Percentiles rank a stretch among this genome's conserved stretches.
phyloP scores from a whole-genome alignment of 2,329 filamentous ascomycete genomes.

The Niveomyces coronatus region DNA sequence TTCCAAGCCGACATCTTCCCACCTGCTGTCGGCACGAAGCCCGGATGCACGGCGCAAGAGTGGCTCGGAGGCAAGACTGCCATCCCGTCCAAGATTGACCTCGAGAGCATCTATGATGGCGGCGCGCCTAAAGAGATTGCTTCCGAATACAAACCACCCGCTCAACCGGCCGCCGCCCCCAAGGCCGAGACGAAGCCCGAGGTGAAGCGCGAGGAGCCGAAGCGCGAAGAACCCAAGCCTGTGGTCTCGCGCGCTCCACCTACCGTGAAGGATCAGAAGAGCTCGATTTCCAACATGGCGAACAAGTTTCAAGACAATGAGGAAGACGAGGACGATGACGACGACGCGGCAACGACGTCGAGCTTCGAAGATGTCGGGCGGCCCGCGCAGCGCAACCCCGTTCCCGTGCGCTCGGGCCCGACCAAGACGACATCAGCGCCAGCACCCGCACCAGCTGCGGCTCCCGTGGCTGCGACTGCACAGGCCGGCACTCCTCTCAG shows the following conservation, averaged over 20 bases:
- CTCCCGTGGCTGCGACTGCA: slow-evolving; percentile 11
- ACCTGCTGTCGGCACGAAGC: slow-evolving; percentile 68
- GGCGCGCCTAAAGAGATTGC: slow-evolving; percentile 67
- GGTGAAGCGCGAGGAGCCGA: slow-evolving; percentile 32
- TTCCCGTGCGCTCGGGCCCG: slow-evolving; percentile 20
- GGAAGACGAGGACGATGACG: slow-evolving; percentile 53
- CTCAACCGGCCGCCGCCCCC: slow-evolving; percentile 31
- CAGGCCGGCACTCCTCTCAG: slow-evolving; percentile 24
- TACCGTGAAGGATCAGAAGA: slow-evolving; percentile 74
- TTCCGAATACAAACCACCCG: slow-evolving; percentile 52
- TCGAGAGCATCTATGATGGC: slow-evolving; percentile 86
- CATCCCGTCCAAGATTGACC: slow-evolving; percentile 81
- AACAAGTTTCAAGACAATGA: slow-evolving; percentile 71
- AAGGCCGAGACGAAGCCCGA: slow-evolving; percentile 25
- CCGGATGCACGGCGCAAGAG: slow-evolving; percentile 68
- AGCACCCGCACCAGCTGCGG: slow-evolving; percentile 13
- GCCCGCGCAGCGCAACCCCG: slow-evolving; percentile 51
- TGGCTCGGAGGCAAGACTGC: slow-evolving; percentile 82
- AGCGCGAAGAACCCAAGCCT: slow-evolving; percentile 46
- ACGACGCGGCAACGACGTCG: slow-evolving; percentile 52
- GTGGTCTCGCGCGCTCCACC: slow-evolving; percentile 39
- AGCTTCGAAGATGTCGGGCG: slow-evolving; percentile 82
- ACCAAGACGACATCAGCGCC: slow-evolving; percentile 13
- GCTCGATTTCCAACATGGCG: slow-evolving; percentile 75
- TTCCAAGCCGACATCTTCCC: slow-evolving; percentile 98